Conservation (phyloP, 2,329 filamentous ascomycete genomes). For the Drechslera avenae region DNA sequence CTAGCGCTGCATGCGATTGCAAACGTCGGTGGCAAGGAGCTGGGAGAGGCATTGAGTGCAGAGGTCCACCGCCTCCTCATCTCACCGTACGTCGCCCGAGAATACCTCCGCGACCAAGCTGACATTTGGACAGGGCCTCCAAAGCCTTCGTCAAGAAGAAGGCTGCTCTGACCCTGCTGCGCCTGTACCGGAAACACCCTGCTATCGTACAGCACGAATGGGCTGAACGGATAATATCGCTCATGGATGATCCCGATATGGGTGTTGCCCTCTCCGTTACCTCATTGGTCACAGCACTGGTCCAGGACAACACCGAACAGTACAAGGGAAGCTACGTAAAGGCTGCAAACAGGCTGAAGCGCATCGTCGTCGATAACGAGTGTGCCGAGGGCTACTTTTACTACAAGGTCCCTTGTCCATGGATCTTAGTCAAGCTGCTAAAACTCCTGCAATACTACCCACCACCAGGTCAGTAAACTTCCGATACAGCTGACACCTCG, state of each 20-base stretch:
- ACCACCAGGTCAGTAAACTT: slow-evolving; percentile 70
- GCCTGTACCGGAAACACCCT: slow-evolving; percentile 91
- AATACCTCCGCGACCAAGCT: slow-evolving; percentile 16
- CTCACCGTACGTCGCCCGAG: slow-evolving; percentile 71
- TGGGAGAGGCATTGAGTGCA: slow-evolving; percentile 89
- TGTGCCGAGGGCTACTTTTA: slow-evolving; percentile 92
- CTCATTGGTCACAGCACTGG: slow-evolving; percentile 90
- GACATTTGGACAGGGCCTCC: slow-evolving; percentile 63
- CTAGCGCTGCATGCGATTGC: slow-evolving; percentile 95
- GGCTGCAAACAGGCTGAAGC: slow-evolving; percentile 85
- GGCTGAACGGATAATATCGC: slow-evolving; percentile 96
- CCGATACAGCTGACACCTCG: background rate
- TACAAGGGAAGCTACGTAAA: slow-evolving; percentile 96
- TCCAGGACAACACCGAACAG: slow-evolving; percentile 90
- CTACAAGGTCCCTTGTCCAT: slow-evolving; percentile 99
- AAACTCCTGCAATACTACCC: slow-evolving; percentile 94
- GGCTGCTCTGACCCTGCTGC: slow-evolving; percentile 88
- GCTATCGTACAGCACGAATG: slow-evolving; percentile 94
- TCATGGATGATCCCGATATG: slow-evolving; percentile 96
- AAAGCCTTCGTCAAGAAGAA: slow-evolving; percentile 99
- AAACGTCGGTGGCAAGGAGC: slow-evolving; percentile 94
- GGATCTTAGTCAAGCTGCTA: slow-evolving; percentile 95
- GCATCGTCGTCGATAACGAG: slow-evolving; percentile 87
- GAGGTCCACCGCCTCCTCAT: slow-evolving; percentile 95
- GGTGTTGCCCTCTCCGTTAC: slow-evolving; percentile 95